Evolutionary conservation across 192 early-diverging fungal genomes (phyloP).

Genomic region (Cladochytrium replicatum): DNA sequence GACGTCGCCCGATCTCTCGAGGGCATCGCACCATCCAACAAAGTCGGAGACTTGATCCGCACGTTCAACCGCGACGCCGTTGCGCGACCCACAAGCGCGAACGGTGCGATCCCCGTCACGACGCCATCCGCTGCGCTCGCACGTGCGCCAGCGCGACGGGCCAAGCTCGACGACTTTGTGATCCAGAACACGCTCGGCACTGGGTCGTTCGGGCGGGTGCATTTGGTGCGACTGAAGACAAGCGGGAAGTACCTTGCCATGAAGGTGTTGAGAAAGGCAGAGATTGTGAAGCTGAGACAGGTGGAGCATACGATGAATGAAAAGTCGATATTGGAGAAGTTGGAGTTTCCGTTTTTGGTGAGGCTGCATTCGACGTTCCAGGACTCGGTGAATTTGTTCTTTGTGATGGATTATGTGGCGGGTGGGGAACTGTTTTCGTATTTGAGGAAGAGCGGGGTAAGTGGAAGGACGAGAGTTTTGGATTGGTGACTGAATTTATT

Average conservation of each 20-base stretch:
- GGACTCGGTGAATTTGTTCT: conserved; percentile 75
- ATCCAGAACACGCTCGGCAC: conserved; percentile 78
- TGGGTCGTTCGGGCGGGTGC: conserved; percentile 90
- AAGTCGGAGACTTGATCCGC: too few relatives aligned
- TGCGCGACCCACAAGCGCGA: too few relatives aligned
- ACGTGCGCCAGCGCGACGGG: too few relatives aligned
- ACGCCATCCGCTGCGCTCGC: too few relatives aligned
- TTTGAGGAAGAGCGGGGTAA: conserved; percentile 43
- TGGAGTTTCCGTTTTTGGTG: conserved; percentile 80
- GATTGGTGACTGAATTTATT: not conserved
- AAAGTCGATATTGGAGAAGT: conserved; percentile 71
- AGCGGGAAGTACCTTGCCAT: conserved; percentile 77
- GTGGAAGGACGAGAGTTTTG: not conserved
- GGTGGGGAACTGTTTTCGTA: conserved; percentile 90
- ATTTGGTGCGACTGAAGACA: conserved; percentile 66
- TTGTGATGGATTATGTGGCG: conserved; percentile 86
- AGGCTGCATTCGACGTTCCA: conserved; percentile 77
- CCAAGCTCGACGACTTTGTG: conserved; percentile 70
- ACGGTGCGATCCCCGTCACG: too few relatives aligned
- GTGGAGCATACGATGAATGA: conserved; percentile 95
- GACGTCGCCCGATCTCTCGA: too few relatives aligned
- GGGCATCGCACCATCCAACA: too few relatives aligned
- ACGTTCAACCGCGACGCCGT: too few relatives aligned
- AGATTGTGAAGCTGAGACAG: conserved; percentile 82
- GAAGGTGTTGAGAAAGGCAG: conserved; percentile 80